phyloP scores from a whole-genome alignment of 352 stramenopile species.

The Globisporangium viniferum region DNA sequence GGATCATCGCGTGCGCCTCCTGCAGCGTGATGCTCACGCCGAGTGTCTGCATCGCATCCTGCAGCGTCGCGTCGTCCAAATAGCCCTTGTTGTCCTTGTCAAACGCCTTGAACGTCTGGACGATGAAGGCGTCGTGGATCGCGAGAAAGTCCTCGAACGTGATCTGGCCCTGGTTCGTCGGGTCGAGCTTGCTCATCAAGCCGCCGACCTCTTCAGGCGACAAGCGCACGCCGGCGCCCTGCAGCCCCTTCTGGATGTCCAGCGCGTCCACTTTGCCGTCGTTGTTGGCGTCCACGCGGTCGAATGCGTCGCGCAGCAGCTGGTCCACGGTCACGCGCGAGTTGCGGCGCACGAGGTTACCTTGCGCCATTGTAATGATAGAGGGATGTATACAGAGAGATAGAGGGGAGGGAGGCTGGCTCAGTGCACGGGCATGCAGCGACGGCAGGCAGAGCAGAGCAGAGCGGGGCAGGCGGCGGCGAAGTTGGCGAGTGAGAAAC shows the following conservation, averaged over 20 bases:
- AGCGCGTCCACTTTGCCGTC: conserved; percentile 68
- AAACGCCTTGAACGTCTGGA: conserved; percentile 68
- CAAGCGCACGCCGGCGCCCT: conserved; percentile 56
- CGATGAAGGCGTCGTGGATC: conserved; percentile 76
- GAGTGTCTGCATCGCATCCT: conserved; percentile 60
- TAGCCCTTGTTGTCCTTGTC: conserved; percentile 68
- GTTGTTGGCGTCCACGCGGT: conserved; percentile 63
- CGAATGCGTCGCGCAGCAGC: conserved; percentile 70
- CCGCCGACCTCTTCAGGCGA: conserved; percentile 46
- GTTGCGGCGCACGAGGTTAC: conserved; percentile 67
- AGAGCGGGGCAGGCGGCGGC: background rate
- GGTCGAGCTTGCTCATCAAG: conserved; percentile 73
- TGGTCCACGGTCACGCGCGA: conserved; percentile 78
- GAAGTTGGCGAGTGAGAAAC: conserved; percentile 10
- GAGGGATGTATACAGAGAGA: background rate
- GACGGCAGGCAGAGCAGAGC: background rate
- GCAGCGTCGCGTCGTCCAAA: conserved; percentile 60
- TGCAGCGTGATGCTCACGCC: conserved; percentile 67
- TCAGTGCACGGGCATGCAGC: conserved; percentile 8
- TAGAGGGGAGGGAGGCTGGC: background rate
- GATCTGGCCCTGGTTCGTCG: conserved; percentile 61
- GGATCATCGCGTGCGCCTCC: conserved; percentile 78
- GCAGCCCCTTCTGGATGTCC: conserved; percentile 74
- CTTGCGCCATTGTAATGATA: conserved; percentile 11
- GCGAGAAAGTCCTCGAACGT: conserved; percentile 74